These are phyloP conservation scores for Irpex sp. DNA, from an alignment of 1,284 basidiomycete genomes.

Conservation along the genomic window DNA sequence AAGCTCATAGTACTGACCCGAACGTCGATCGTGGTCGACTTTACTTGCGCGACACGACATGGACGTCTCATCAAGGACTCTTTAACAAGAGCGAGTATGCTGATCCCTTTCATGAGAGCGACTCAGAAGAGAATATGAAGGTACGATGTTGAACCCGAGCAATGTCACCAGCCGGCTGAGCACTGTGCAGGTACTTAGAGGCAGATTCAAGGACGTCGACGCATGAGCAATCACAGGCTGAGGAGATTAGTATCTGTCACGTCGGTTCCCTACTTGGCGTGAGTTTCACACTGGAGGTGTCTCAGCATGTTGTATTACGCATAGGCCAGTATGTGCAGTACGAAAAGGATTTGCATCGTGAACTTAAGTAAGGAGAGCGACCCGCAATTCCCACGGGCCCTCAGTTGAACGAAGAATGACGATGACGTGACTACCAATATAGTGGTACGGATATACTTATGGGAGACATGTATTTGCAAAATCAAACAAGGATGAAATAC, in stretches of 20 bases:
- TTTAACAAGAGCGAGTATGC: not conserved
- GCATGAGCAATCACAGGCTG: not conserved
- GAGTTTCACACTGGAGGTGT: not conserved
- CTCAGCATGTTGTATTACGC: not conserved
- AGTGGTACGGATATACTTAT: too few species aligned
- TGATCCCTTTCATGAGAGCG: not conserved
- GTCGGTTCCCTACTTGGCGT: not conserved
- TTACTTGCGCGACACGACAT: not conserved
- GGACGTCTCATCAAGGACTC: not conserved
- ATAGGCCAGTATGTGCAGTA: too few species aligned
- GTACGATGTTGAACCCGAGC: not conserved
- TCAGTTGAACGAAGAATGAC: too few species aligned
- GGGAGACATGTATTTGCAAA: too few species aligned
- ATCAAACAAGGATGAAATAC: too few species aligned
- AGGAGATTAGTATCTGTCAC: not conserved
- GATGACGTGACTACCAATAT: too few species aligned
- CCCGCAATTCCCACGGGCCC: too few species aligned
- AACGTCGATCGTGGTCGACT: not conserved
- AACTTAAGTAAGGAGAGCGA: too few species aligned
- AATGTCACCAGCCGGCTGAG: not conserved
- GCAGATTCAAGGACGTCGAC: not conserved
- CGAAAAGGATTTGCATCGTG: too few species aligned
- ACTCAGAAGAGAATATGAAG: not conserved
- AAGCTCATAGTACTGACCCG: too few species aligned
- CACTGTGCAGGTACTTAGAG: not conserved